Percentiles rank a stretch among this genome's conserved stretches.
phyloP scores from a whole-genome alignment of 1,139 yeast species.

The Arxiozyma slooffiae region DNA sequence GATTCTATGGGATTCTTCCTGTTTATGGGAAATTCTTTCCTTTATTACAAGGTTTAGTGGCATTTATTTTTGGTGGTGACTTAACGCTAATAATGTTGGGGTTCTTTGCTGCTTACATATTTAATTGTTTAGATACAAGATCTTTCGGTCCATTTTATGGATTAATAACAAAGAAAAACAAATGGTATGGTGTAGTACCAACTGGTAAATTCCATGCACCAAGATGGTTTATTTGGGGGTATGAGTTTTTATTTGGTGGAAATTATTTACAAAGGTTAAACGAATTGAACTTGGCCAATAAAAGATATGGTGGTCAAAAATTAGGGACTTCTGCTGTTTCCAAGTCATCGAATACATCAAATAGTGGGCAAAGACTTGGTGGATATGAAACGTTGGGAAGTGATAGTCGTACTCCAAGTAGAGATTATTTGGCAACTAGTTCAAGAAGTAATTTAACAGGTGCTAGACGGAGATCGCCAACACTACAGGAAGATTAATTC shows the following conservation, averaged over 20 bases:
- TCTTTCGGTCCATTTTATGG: conserved; percentile 30
- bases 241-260: conserved; percentile 11
- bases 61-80: conserved; percentile 21
- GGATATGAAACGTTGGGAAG: background rate
- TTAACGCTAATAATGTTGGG: conserved; percentile 21
- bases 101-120: conserved; percentile 22
- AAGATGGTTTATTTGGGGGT: conserved; percentile 14
- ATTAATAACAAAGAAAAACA: conserved; percentile 11
- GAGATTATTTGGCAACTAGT: conserved; percentile 4
- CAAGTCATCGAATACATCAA: background rate
- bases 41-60: conserved; percentile 21
- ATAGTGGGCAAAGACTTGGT: conserved; percentile 5
- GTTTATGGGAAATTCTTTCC: conserved; percentile 28
- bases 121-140: conserved; percentile 28
- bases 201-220: conserved; percentile 25
- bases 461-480: background rate
- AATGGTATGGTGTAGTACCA: conserved; percentile 19
- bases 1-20: conserved; percentile 29
- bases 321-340: conserved; percentile 1
- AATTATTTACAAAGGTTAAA: conserved; percentile 1
- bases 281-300: background rate
- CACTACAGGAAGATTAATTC: background rate
- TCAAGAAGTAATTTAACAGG: conserved; percentile 2
- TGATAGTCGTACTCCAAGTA: background rate
- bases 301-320: conserved; percentile 1